Percentiles rank a stretch among this genome's conserved stretches.
Evolutionary conservation across 257 asterid genomes (phyloP).

Genomic region (Gentiana macrophylla): DNA sequence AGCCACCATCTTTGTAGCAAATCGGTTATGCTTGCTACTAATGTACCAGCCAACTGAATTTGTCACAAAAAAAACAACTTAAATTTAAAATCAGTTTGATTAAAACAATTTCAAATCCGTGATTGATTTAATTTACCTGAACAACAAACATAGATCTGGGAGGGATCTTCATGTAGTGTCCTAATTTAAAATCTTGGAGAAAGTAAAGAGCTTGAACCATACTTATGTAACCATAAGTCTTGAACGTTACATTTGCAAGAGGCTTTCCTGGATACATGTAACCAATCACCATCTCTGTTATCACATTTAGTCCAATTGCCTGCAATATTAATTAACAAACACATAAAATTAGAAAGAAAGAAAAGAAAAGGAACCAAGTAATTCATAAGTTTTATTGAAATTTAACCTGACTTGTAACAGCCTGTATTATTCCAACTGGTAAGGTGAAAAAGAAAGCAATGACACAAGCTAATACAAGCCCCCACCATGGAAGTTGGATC

Average conservation of each 20-base stretch:
- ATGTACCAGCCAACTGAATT: conserved; percentile 34
- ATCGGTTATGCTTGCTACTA: conserved; percentile 36
- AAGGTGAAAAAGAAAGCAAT: conserved; percentile 59
- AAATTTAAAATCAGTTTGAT: too few species aligned
- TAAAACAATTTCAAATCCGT: too few species aligned
- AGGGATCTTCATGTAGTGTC: conserved; percentile 86
- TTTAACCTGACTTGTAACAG: conserved; percentile 59
- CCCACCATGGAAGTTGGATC: conserved; percentile 92
- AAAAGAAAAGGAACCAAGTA: background rate
- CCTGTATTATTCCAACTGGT: conserved; percentile 61
- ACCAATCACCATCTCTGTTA: conserved; percentile 67
- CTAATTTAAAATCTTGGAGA: conserved; percentile 58
- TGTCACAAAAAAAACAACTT: too few species aligned
- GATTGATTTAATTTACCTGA: conserved; percentile 28
- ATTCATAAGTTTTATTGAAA: background rate
- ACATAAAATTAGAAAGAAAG: background rate
- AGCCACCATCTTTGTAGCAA: conserved; percentile 42
- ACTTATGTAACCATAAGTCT: conserved; percentile 76
- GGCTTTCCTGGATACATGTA: conserved; percentile 63
- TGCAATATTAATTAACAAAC: conserved; percentile 14
- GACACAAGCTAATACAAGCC: conserved; percentile 39
- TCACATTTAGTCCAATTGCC: conserved; percentile 59
- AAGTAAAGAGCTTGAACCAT: conserved; percentile 57
- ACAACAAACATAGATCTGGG: conserved; percentile 77
- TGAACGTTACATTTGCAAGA: conserved; percentile 67